Conservation (phyloP, 2,329 filamentous ascomycete species). For the Diaporthe eres region DNA sequence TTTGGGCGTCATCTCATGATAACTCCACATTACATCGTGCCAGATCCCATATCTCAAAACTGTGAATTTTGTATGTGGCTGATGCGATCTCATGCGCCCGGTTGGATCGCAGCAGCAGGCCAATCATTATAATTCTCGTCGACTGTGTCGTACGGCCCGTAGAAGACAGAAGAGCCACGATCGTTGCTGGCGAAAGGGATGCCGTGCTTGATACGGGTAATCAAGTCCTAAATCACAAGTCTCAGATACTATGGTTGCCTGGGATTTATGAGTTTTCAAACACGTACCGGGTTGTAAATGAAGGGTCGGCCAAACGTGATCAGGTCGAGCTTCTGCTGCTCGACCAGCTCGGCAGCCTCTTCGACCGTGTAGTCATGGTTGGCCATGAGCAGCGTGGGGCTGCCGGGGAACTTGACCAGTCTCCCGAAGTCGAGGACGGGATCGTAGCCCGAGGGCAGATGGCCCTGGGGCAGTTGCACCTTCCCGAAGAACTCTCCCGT, state of each 20-base stretch:
- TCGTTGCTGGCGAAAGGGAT: neutral
- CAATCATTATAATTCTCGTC: neutral
- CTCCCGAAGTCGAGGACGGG: conserved; percentile 32
- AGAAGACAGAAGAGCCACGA: neutral
- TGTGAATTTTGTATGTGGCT: neutral
- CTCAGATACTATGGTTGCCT: neutral
- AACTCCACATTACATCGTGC: too few species aligned
- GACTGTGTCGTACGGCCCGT: neutral
- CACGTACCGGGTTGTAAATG: conserved; percentile 36
- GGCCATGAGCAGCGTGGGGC: conserved; percentile 25
- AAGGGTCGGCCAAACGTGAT: conserved; percentile 35
- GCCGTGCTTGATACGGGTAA: neutral
- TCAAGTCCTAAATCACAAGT: neutral
- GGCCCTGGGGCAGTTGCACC: too few species aligned
- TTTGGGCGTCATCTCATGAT: too few species aligned
- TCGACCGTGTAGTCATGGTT: conserved; percentile 36
- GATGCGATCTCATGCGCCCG: neutral
- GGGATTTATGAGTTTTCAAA: neutral
- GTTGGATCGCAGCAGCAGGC: neutral
- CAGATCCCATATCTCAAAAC: neutral
- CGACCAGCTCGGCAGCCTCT: conserved; percentile 22
- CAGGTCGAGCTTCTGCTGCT: conserved; percentile 31
- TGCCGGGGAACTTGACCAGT: conserved; percentile 26
- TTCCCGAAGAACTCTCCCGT: neutral
- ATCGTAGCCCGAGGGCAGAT: conserved; percentile 18